These are phyloP conservation scores for Ustulina deusta DNA, from an alignment of 2,329 filamentous ascomycete genomes.

Conservation along the genomic window DNA sequence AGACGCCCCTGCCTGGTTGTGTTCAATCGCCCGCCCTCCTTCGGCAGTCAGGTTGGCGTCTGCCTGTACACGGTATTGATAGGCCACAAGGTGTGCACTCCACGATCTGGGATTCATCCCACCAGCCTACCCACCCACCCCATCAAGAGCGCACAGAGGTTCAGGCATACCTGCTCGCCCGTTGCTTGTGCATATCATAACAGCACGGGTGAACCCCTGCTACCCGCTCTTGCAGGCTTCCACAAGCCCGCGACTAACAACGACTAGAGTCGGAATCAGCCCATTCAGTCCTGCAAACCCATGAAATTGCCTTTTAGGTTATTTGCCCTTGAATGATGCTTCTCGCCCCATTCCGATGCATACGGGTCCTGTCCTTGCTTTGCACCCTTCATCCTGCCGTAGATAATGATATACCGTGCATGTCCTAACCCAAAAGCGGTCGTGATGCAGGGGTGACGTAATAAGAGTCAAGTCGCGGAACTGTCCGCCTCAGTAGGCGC, in stretches of 20 bases:
- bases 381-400: slow-evolving; percentile 15
- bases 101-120: slow-evolving; percentile 48
- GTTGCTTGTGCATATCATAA: slow-evolving; percentile 50
- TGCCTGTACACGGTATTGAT: slow-evolving; percentile 43
- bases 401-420: slow-evolving; percentile 28
- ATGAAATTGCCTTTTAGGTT: slow-evolving; percentile 26
- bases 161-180: slow-evolving; percentile 44
- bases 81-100: slow-evolving; percentile 50
- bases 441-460: slow-evolving; percentile 43
- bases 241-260: slow-evolving; percentile 40
- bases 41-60: slow-evolving; percentile 44
- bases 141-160: slow-evolving; percentile 36
- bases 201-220: slow-evolving; percentile 52
- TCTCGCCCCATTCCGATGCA: slow-evolving; percentile 40
- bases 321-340: slow-evolving; percentile 20
- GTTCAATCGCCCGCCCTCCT: slow-evolving; percentile 41
- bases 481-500: slow-evolving; percentile 21
- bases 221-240: slow-evolving; percentile 58
- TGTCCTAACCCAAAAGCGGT: slow-evolving; percentile 32
- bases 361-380: slow-evolving; percentile 30
- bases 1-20: slow-evolving; percentile 38
- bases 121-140: slow-evolving; percentile 39
- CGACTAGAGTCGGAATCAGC: slow-evolving; percentile 29
- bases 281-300: slow-evolving; percentile 26
- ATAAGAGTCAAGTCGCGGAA: slow-evolving; percentile 30